These are phyloP conservation scores for Ophidiomyces ophidiicola DNA, from an alignment of 2,329 filamentous ascomycete genomes.

Conservation along the genomic window DNA sequence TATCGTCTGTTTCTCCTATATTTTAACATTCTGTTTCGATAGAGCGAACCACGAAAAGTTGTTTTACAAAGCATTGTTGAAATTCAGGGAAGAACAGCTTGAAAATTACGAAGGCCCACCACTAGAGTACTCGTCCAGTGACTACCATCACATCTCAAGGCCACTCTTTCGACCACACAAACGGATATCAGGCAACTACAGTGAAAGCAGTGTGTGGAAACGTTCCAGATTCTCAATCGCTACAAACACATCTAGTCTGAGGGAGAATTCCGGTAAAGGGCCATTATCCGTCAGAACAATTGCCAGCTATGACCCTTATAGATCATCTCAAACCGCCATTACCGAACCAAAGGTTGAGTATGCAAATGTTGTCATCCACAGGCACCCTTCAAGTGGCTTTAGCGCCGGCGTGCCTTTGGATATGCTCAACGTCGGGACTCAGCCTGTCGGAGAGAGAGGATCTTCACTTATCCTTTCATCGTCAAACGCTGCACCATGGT, in stretches of 20 bases:
- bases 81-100: slow-evolving; percentile 70
- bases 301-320: slow-evolving; percentile 73
- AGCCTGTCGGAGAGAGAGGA: not conserved
- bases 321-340: slow-evolving; percentile 50
- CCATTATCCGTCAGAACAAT: slow-evolving; percentile 34
- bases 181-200: slow-evolving; percentile 22
- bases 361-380: slow-evolving; percentile 58
- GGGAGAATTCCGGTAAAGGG: slow-evolving; percentile 40
- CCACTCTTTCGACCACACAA: slow-evolving; percentile 25
- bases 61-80: slow-evolving; percentile 75
- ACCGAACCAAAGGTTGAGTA: slow-evolving; percentile 44
- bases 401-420: not conserved
- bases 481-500: slow-evolving; percentile 11
- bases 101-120: slow-evolving; percentile 72
- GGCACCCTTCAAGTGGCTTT: slow-evolving; percentile 24
- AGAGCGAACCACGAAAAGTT: slow-evolving; percentile 83
- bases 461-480: slow-evolving; percentile 9
- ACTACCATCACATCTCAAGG: slow-evolving; percentile 67
- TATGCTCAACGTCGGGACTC: not conserved
- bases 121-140: slow-evolving; percentile 73
- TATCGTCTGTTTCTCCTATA: not conserved
- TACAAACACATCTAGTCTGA: slow-evolving; percentile 40
- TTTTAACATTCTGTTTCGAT: slow-evolving; percentile 3
- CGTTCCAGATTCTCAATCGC: slow-evolving; percentile 47
- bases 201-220: slow-evolving; percentile 26